A percentile compares a stretch with the other conserved stretches of the same genome.
These are phyloP conservation scores for Westerdykella sp. DNA, from an alignment of 2,329 filamentous ascomycete species.

Conservation along the genomic window DNA sequence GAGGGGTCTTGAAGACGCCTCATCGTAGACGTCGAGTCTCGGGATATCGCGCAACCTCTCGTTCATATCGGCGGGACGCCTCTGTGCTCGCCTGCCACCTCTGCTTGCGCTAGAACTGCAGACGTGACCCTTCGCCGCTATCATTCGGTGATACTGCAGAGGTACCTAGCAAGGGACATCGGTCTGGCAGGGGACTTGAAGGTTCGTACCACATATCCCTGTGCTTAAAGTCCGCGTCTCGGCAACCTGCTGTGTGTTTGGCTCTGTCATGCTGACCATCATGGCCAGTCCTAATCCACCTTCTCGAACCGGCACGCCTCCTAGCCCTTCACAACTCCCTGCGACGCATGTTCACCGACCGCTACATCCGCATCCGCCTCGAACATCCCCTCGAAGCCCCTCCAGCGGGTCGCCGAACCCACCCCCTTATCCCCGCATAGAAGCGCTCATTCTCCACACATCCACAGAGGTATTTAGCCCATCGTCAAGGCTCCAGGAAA, in stretches of 20 bases:
- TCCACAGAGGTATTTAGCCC: slow-evolving; percentile 23
- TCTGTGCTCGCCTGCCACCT: slow-evolving; percentile 17
- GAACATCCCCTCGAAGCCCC: slow-evolving; percentile 13
- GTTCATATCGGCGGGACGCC: slow-evolving; percentile 10
- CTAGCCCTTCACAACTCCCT: slow-evolving; percentile 8
- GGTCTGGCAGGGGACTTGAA: too few relatives aligned
- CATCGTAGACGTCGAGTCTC: slow-evolving; percentile 1
- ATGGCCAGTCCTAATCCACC: slow-evolving; percentile 26
- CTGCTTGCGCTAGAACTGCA: slow-evolving; percentile 11
- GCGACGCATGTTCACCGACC: slow-evolving; percentile 24
- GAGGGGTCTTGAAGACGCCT: slow-evolving; percentile 3
- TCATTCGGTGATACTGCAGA: slow-evolving; percentile 30
- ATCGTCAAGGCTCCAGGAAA: slow-evolving; percentile 2
- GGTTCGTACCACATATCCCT: slow-evolving; percentile 31
- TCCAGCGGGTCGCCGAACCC: slow-evolving; percentile 9
- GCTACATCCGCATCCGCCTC: slow-evolving; percentile 11
- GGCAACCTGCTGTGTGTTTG: slow-evolving; percentile 7
- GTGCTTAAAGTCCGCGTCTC: slow-evolving; percentile 16
- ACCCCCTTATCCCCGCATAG: slow-evolving; percentile 8
- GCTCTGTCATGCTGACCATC: slow-evolving; percentile 22
- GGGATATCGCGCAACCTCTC: slow-evolving; percentile 18
- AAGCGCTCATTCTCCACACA: slow-evolving; percentile 13
- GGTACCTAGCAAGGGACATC: slow-evolving; percentile 20
- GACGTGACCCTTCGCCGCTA: slow-evolving; percentile 20
- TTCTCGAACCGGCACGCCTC: slow-evolving; percentile 11